These are phyloP conservation scores for Globisporangium solare DNA, from an alignment of 352 stramenopile genomes.

Conservation along the genomic window DNA sequence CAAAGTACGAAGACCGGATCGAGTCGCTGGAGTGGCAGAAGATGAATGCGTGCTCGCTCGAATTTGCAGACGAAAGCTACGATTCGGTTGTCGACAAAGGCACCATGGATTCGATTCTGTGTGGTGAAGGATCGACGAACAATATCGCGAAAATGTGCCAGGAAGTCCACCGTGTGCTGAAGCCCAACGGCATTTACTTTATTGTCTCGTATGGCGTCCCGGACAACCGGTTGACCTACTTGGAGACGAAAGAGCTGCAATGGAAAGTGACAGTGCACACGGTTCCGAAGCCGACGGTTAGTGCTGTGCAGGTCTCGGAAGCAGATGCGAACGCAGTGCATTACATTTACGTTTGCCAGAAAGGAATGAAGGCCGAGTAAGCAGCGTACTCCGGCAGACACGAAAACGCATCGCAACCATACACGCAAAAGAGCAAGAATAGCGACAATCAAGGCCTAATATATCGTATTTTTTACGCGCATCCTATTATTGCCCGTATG, in stretches of 20 bases:
- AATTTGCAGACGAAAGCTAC: constrained; percentile 94
- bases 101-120: constrained; percentile 95
- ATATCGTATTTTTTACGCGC: constrained; percentile 2
- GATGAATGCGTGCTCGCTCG: constrained; percentile 93
- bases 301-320: constrained; percentile 88
- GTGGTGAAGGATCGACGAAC: constrained; percentile 91
- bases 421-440: too few species aligned
- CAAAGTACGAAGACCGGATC: constrained; percentile 90
- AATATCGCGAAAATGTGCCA: constrained; percentile 96
- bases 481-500: too few species aligned
- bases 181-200: constrained; percentile 93
- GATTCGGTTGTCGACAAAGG: constrained; percentile 94
- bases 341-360: constrained; percentile 96
- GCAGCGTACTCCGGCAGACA: too few species aligned
- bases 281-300: constrained; percentile 96
- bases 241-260: constrained; percentile 94
- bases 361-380: constrained; percentile 60
- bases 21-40: constrained; percentile 91
- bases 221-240: constrained; percentile 94
- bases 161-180: constrained; percentile 92
- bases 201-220: constrained; percentile 95
- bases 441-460: neutral
- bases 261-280: constrained; percentile 95
- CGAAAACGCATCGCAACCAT: too few species aligned
- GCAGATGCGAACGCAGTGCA: constrained; percentile 93